These are phyloP conservation scores for Plenodomus tracheiphilus DNA, from an alignment of 2,329 filamentous ascomycete genomes.

Conservation along the genomic window DNA sequence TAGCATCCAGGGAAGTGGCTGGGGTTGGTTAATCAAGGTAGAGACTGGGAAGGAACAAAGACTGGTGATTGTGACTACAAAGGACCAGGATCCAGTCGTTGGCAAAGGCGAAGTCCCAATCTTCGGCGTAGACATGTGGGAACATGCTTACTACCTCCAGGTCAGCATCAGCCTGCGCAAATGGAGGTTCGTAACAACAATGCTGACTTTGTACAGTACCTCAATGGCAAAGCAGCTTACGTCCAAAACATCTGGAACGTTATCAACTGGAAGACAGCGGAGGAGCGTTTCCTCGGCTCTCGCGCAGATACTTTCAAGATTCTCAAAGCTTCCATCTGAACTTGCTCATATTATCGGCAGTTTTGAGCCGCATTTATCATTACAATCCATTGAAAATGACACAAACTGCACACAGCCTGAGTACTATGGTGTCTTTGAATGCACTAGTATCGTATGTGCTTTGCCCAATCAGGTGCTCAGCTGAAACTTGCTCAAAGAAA, in stretches of 20 bases:
- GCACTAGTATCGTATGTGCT: slow-evolving; percentile 8
- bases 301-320: slow-evolving; percentile 44
- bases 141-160: slow-evolving; percentile 89
- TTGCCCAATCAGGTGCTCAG: slow-evolving; percentile 36
- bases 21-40: slow-evolving; percentile 82
- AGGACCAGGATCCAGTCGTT: slow-evolving; percentile 80
- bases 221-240: slow-evolving; percentile 75
- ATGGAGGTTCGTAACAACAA: slow-evolving; percentile 1
- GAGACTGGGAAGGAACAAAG: slow-evolving; percentile 54
- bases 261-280: slow-evolving; percentile 75
- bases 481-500: slow-evolving; percentile 43
- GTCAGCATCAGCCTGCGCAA: slow-evolving; percentile 41
- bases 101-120: slow-evolving; percentile 65
- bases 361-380: background rate
- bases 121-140: slow-evolving; percentile 87
- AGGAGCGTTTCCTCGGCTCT: slow-evolving; percentile 61
- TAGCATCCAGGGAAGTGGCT: slow-evolving; percentile 79
- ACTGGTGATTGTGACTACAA: slow-evolving; percentile 76
- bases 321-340: slow-evolving; percentile 41
- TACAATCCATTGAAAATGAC: no score
- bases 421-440: slow-evolving; percentile 24
- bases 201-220: slow-evolving; percentile 57
- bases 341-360: background rate
- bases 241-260: slow-evolving; percentile 77
- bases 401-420: no score